These are phyloP conservation scores for Boletus reticuloceps DNA, from an alignment of 768 basidiomycete genomes.

Conservation along the genomic window DNA sequence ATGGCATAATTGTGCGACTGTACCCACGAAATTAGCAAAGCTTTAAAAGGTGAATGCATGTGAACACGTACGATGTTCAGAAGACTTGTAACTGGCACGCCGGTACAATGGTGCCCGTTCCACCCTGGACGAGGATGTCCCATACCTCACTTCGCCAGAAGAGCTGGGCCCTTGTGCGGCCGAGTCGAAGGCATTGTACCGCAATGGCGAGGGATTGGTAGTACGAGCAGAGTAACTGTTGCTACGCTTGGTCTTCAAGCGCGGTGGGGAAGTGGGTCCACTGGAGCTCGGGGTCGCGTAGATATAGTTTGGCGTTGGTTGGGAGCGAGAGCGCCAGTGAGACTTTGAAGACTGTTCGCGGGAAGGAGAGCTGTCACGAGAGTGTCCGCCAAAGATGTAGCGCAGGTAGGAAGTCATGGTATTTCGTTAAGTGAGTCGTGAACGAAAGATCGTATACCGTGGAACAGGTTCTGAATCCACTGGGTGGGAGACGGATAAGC, in stretches of 20 bases:
- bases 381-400: constrained; percentile 41
- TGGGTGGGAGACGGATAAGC: constrained; percentile 10
- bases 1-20: constrained; percentile 33
- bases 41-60: neutral
- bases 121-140: constrained; percentile 28
- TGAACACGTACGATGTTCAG: constrained; percentile 44
- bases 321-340: constrained; percentile 43
- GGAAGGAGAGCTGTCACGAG: constrained; percentile 25
- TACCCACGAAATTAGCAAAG: neutral
- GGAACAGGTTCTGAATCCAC: constrained; percentile 7
- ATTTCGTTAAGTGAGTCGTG: constrained; percentile 17
- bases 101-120: constrained; percentile 40
- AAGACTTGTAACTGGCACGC: constrained; percentile 42
- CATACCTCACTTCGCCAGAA: constrained; percentile 33
- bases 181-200: constrained; percentile 38
- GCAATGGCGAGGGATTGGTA: constrained; percentile 40
- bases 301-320: constrained; percentile 39
- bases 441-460: constrained; percentile 16
- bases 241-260: constrained; percentile 37
- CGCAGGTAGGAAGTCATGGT: constrained; percentile 52
- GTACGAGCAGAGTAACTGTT: constrained; percentile 38
- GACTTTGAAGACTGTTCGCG: constrained; percentile 36
- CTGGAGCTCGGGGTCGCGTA: constrained; percentile 35
- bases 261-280: constrained; percentile 37
- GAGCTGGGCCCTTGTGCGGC: constrained; percentile 19